phyloP scores from a whole-genome alignment of 257 asterid genomes.

The Jaltomata sinuosa region DNA sequence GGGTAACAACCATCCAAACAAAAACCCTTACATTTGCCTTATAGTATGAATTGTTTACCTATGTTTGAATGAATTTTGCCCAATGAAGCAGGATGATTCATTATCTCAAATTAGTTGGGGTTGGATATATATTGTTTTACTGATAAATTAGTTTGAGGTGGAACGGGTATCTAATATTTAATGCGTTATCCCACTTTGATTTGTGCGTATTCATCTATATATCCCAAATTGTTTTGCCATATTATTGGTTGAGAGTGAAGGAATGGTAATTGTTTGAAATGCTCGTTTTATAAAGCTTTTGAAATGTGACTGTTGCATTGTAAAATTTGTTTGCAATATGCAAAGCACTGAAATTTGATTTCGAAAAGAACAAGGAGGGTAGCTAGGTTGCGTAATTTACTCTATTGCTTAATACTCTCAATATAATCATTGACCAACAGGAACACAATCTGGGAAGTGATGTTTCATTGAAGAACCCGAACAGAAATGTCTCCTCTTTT shows the following conservation, averaged over 20 bases:
- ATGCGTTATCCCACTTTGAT: not conserved
- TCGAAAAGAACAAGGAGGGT: not conserved
- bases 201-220: not conserved
- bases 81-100: not conserved
- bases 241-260: not conserved
- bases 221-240: not conserved
- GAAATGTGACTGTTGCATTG: not conserved
- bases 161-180: not conserved
- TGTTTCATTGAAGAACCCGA: slow-evolving; percentile 55
- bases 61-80: not conserved
- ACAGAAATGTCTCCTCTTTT: slow-evolving; percentile 74
- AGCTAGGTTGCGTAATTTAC: not conserved
- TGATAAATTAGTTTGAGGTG: not conserved
- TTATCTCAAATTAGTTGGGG: not conserved
- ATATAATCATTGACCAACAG: slow-evolving; percentile 17
- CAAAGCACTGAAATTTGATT: not conserved
- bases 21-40: not conserved
- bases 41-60: not conserved
- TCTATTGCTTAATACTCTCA: not conserved
- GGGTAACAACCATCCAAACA: too few species aligned
- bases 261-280: not conserved
- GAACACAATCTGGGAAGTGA: slow-evolving; percentile 85
- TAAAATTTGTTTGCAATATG: not conserved
- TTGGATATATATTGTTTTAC: not conserved
- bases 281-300: not conserved